These are phyloP conservation scores for Gentiana straminea DNA, from an alignment of 257 asterid species.

Conservation along the genomic window DNA sequence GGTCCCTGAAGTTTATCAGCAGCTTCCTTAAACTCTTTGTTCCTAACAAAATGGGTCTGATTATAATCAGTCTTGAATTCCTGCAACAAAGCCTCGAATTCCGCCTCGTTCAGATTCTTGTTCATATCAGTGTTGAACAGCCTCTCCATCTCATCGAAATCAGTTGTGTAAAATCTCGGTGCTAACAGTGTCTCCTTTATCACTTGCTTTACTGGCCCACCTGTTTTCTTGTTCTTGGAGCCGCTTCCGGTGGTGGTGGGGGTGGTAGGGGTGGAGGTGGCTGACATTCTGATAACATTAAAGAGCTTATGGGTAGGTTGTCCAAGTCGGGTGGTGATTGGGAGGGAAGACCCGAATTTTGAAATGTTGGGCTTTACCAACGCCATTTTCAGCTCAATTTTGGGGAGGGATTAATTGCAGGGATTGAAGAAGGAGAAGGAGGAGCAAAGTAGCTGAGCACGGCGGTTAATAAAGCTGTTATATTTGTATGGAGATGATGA, in stretches of 20 bases:
- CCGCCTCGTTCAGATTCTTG: slow-evolving; percentile 74
- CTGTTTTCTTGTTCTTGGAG: slow-evolving; percentile 25
- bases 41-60: slow-evolving; percentile 91
- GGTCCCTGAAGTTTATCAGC: slow-evolving; percentile 83
- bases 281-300: slow-evolving; percentile 47
- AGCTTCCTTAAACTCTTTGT: slow-evolving; percentile 84
- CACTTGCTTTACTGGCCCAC: slow-evolving; percentile 25
- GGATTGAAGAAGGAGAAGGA: not conserved
- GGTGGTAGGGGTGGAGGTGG: slow-evolving; percentile 29
- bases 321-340: slow-evolving; percentile 19
- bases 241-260: slow-evolving; percentile 15
- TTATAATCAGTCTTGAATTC: slow-evolving; percentile 97
- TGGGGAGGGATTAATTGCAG: not conserved
- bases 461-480: not conserved
- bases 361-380: slow-evolving; percentile 48
- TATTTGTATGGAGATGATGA: slow-evolving; percentile 3
- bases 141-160: slow-evolving; percentile 94
- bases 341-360: slow-evolving; percentile 19
- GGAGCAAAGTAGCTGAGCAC: not conserved
- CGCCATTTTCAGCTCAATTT: slow-evolving; percentile 33
- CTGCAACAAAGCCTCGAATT: slow-evolving; percentile 79
- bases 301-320: slow-evolving; percentile 3
- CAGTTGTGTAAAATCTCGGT: slow-evolving; percentile 86
- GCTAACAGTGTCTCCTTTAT: slow-evolving; percentile 63
- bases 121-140: slow-evolving; percentile 88